Base-by-base conservation (phyloP, 768 basidiomycete species). In the Crepidotus variabilis region DNA sequence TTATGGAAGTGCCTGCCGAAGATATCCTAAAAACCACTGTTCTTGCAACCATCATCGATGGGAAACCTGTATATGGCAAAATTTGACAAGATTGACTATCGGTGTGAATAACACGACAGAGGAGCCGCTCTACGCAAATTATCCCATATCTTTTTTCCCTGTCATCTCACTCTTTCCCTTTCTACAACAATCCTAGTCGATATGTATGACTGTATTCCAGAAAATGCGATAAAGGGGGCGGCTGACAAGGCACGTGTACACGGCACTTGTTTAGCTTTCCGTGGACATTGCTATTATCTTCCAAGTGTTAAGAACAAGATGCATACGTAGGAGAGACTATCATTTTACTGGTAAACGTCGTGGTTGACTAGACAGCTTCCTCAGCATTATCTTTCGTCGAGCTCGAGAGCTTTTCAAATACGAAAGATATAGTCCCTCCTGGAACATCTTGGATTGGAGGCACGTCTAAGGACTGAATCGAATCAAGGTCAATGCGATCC, bases 41-140 rank as follows among this genome's bases (percentile, higher is more conserved):
- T 39, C 67, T 83, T 18, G 82, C 85, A 6, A 95, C 93, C 23
- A 84, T 87, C 52, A 83, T 97, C 6, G 93, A 94, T 63, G 94
- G 94, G 24, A 60, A 69, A 57, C 59, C 67, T 21, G 75, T 79
- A 52, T 80, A 74, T 58, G 78, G 78, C 43, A 60, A 52, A 32
- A 57, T 73, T 32, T 73, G 51, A 67, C 22, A 34, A 11, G 39
- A 16, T 43, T 14, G 13, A 43, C 11, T 14, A n/a, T n/a, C n/a
- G n/a, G n/a, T 20, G 13, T 43, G 39, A 11, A 36, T 8, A 8
- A 11, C 39, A 14, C 39, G 2, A 8, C 4, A 8, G 4, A 28
- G 28, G 28, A 28, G 28, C 28, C 28, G 28, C 8, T 28, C 28
- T 28, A 3, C 28, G 3, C 28, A 28, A 28, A 28, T 8, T 8